These are phyloP conservation scores for Boletellus sp. DNA, from an alignment of 768 basidiomycete genomes.

Conservation along the genomic window DNA sequence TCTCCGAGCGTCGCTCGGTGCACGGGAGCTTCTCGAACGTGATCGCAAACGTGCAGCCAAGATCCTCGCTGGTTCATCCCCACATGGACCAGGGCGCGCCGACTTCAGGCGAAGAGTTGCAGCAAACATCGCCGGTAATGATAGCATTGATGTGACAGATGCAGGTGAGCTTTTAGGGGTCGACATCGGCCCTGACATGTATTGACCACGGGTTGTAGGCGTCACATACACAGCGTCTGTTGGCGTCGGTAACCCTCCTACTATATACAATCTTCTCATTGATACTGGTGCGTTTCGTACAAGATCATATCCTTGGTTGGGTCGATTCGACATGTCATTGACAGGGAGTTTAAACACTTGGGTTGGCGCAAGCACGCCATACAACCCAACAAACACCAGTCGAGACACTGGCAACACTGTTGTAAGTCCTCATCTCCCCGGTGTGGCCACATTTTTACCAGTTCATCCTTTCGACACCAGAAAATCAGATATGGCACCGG, in stretches of 20 bases:
- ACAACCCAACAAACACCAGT: constrained; percentile 45
- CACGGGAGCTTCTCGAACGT: constrained; percentile 47
- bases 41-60: constrained; percentile 55
- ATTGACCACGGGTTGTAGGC: constrained; percentile 18
- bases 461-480: constrained; percentile 23
- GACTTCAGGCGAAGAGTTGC: constrained; percentile 19
- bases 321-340: background rate
- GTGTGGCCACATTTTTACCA: background rate
- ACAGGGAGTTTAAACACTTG: constrained; percentile 50
- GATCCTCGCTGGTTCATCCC: constrained; percentile 49
- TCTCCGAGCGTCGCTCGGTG: constrained; percentile 37
- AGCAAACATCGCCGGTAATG: background rate
- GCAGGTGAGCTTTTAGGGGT: constrained; percentile 33
- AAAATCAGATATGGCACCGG: constrained; percentile 55
- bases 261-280: constrained; percentile 50
- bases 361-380: constrained; percentile 50
- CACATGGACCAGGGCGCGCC: constrained; percentile 49
- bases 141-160: constrained; percentile 54
- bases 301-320: background rate
- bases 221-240: constrained; percentile 54
- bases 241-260: constrained; percentile 49
- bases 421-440: constrained; percentile 23
- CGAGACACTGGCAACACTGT: constrained; percentile 36
- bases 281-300: constrained; percentile 44
- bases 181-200: background rate